Evolutionary conservation across 176 grass and related monocot genomes (phyloP).

Genomic region (Aegilops speltoides): DNA sequence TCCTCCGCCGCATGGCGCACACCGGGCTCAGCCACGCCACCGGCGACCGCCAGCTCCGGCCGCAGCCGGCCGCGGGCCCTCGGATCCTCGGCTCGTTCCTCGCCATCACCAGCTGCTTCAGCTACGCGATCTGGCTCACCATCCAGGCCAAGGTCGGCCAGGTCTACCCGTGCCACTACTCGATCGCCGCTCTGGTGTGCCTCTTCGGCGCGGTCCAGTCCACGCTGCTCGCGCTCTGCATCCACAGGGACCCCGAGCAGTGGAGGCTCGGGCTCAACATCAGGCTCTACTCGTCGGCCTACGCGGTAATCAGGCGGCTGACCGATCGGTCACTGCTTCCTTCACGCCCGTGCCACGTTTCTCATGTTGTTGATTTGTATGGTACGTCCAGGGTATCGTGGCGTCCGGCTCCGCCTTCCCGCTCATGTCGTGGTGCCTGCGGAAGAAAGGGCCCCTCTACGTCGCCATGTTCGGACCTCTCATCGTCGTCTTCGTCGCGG

Average conservation of each 20-base stretch:
- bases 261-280: constrained; percentile 53
- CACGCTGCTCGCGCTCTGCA: constrained; percentile 33
- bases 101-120: constrained; percentile 49
- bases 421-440: constrained; percentile 60
- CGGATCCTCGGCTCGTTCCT: constrained; percentile 41
- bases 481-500: constrained; percentile 47
- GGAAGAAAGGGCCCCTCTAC: constrained; percentile 54
- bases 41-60: background rate
- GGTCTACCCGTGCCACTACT: constrained; percentile 57
- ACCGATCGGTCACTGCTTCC: background rate
- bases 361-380: background rate
- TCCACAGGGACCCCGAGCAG: constrained; percentile 5
- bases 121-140: constrained; percentile 52
- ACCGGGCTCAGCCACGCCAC: background rate
- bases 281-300: constrained; percentile 43
- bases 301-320: constrained; percentile 30
- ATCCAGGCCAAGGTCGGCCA: constrained; percentile 51
- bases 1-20: constrained; percentile 9
- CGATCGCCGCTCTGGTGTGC: constrained; percentile 54
- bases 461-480: constrained; percentile 61
- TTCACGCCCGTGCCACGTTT: background rate
- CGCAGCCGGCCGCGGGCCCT: background rate
- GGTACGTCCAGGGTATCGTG: constrained; percentile 36
- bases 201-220: constrained; percentile 46
- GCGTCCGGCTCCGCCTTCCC: constrained; percentile 44